Evolutionary conservation across 257 asterid genomes (phyloP).

Genomic region (Capsicum pubescens): DNA sequence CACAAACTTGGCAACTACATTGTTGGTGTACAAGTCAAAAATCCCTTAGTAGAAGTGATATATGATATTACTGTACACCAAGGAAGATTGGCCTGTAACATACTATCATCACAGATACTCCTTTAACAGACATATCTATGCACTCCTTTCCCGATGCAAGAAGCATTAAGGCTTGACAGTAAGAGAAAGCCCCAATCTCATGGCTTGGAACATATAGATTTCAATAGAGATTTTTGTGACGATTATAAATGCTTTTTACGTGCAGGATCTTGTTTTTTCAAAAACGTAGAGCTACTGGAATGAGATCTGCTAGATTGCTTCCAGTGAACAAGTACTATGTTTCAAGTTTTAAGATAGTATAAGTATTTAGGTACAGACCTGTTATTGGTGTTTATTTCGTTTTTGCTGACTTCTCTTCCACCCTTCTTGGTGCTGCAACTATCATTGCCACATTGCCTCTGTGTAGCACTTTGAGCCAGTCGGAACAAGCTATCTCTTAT

Average conservation of each 20-base stretch:
- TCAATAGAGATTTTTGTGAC: background rate
- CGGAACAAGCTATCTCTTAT: slow-evolving; percentile 88
- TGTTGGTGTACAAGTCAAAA: slow-evolving; percentile 9
- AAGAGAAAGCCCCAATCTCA: background rate
- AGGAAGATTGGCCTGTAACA: background rate
- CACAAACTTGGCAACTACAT: slow-evolving; percentile 1
- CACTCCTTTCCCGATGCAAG: slow-evolving; percentile 2
- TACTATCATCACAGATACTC: background rate
- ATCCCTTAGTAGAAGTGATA: slow-evolving; percentile 9
- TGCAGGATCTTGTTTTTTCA: background rate
- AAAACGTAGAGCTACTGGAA: background rate
- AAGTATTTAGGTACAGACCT: slow-evolving; percentile 54
- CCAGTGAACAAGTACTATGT: slow-evolving; percentile 16
- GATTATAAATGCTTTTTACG: background rate
- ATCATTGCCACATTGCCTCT: slow-evolving; percentile 65
- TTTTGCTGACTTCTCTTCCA: slow-evolving; percentile 52
- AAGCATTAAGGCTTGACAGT: slow-evolving; percentile 16
- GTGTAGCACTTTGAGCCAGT: slow-evolving; percentile 76
- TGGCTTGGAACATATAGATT: slow-evolving; percentile 11
- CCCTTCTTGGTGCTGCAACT: slow-evolving; percentile 50
- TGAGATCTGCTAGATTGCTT: slow-evolving; percentile 15
- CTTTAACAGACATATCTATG: background rate
- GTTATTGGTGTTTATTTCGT: slow-evolving; percentile 52
- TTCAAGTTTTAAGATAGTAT: background rate
- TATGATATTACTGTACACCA: background rate